phyloP scores from a whole-genome alignment of 139 green algal species.

The Picochlorum sp. region DNA sequence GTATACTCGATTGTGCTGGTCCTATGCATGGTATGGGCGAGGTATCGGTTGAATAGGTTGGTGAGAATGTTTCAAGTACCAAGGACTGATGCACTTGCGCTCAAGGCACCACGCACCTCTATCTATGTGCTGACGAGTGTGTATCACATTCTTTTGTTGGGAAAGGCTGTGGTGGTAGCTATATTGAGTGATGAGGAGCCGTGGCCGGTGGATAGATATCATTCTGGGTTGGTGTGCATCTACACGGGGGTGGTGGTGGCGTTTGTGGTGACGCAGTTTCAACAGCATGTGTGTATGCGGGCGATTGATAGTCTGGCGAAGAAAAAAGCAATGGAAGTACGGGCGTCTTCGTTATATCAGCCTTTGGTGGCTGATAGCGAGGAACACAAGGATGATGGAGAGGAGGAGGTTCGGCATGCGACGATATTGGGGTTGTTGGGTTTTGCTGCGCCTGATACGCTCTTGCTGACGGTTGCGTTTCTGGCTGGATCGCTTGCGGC shows the following conservation, averaged over 20 bases:
- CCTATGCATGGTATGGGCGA: neutral
- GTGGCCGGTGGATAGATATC: conserved; percentile 9
- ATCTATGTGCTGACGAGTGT: neutral
- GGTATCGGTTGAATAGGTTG: too few species aligned
- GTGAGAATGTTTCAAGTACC: too few species aligned
- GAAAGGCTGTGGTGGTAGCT: conserved; percentile 47
- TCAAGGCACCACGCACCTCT: neutral
- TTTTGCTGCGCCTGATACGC: conserved; percentile 38
- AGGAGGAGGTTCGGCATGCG: neutral
- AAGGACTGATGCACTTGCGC: too few species aligned
- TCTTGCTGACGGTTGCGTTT: conserved; percentile 48
- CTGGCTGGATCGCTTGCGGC: conserved; percentile 46
- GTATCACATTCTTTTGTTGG: conserved; percentile 41
- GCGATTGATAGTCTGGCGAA: neutral
- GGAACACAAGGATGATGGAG: conserved; percentile 5
- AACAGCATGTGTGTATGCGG: neutral
- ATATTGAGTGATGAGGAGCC: conserved; percentile 33
- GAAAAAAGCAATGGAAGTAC: neutral
- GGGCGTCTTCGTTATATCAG: neutral
- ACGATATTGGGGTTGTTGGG: conserved; percentile 44
- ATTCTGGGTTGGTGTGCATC: conserved; percentile 32
- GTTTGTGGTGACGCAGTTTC: neutral
- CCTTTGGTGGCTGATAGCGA: conserved; percentile 24
- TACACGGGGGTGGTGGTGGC: conserved; percentile 21
- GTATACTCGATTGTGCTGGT: neutral